phyloP scores from a whole-genome alignment of 169 alveolate genomes.

The Plasmodium adleri region DNA sequence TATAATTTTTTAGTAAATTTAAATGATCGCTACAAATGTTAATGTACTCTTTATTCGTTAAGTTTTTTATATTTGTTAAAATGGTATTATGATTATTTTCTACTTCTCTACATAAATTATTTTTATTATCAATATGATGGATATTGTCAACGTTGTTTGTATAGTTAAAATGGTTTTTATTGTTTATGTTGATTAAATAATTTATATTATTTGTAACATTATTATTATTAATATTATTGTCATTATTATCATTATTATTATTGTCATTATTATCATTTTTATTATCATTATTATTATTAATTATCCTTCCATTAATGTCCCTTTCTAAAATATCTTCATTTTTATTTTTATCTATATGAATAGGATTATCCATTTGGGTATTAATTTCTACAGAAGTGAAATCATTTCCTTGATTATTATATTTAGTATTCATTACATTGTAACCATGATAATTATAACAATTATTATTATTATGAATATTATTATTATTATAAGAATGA shows the following conservation, averaged over 20 bases:
- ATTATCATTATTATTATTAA: neutral
- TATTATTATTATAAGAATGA: neutral
- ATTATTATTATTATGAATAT: neutral
- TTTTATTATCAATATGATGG: neutral
- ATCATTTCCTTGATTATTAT: too few relatives aligned
- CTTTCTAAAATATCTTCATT: too few relatives aligned
- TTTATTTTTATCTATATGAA: too few relatives aligned
- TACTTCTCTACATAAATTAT: neutral
- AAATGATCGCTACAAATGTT: neutral
- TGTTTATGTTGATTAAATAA: neutral
- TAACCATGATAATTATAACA: too few relatives aligned
- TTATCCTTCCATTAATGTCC: too few relatives aligned
- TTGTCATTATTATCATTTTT: neutral
- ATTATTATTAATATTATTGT: neutral
- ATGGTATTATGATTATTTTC: neutral
- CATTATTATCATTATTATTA: neutral
- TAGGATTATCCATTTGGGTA: too few relatives aligned
- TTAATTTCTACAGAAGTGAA: too few relatives aligned
- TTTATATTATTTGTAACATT: neutral
- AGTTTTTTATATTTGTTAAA: neutral
- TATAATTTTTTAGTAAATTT: slow-evolving; percentile 24
- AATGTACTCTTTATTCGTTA: neutral
- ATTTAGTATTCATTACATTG: too few relatives aligned
- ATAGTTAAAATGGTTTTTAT: neutral
- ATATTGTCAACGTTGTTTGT: neutral